Conservation (phyloP, 352 stramenopile species). For the Pythium dissotocum region DNA sequence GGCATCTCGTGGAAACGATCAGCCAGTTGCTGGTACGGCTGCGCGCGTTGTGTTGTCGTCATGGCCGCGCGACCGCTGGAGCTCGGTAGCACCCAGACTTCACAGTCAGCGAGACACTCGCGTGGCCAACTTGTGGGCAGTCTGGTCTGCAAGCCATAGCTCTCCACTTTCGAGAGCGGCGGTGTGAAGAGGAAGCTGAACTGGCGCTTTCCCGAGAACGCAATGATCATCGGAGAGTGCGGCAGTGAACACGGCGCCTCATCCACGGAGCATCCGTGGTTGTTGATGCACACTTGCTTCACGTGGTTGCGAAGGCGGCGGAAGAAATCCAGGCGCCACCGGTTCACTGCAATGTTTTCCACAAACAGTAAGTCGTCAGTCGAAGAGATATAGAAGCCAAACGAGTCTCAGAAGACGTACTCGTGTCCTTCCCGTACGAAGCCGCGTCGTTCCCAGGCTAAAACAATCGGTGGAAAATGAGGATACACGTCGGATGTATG, state of each 20-base stretch:
- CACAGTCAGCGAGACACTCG: conserved; percentile 52
- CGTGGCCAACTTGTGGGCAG: conserved; percentile 72
- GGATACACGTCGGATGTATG: not conserved
- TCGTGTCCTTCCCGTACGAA: conserved; percentile 71
- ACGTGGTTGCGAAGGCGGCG: conserved; percentile 53
- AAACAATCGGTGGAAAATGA: not conserved
- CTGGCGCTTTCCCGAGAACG: conserved; percentile 87
- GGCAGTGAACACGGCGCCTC: conserved; percentile 32
- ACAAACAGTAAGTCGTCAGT: not conserved
- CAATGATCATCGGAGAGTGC: conserved; percentile 73
- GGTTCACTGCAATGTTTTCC: conserved; percentile 11
- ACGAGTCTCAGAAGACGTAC: conserved; percentile 32
- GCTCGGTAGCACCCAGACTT: conserved; percentile 85
- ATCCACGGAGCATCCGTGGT: conserved; percentile 23
- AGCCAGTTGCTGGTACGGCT: conserved; percentile 72
- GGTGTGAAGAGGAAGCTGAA: conserved; percentile 84
- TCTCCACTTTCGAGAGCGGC: conserved; percentile 63
- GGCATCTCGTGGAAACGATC: conserved; percentile 56
- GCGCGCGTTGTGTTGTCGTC: conserved; percentile 65
- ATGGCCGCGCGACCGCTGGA: conserved; percentile 83
- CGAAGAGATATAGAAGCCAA: no score
- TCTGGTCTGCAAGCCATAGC: conserved; percentile 52
- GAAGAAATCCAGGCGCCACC: conserved; percentile 30
- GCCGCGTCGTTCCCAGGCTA: conserved; percentile 85
- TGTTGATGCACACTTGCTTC: conserved; percentile 46